phyloP scores from a whole-genome alignment of 2,329 filamentous ascomycete genomes.

The Exophiala calicioides region DNA sequence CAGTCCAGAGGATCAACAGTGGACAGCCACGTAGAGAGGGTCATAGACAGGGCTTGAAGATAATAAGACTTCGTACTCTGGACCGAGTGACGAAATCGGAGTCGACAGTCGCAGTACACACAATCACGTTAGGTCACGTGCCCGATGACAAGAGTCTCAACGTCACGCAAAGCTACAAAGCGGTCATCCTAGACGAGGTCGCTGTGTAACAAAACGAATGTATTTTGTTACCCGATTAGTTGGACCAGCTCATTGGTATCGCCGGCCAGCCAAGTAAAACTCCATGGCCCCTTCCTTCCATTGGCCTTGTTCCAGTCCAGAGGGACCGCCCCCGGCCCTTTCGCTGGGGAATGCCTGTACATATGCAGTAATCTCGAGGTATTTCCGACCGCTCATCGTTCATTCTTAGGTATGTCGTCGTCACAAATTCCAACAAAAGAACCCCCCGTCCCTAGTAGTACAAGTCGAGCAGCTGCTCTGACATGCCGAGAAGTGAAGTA shows the following conservation, averaged over 20 bases:
- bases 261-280: not conserved
- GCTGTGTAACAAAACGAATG: not conserved
- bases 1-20: no score
- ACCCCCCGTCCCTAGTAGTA: slow-evolving; percentile 24
- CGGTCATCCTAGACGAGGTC: no score
- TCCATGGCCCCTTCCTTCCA: not conserved
- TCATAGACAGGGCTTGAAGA: no score
- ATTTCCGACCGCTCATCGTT: slow-evolving; percentile 16
- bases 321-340: no score
- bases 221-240: not conserved
- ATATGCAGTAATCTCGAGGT: slow-evolving; percentile 17
- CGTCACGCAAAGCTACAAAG: no score
- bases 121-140: no score
- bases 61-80: no score
- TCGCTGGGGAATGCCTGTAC: slow-evolving; percentile 21
- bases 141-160: no score
- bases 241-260: not conserved
- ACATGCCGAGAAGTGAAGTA: slow-evolving; percentile 25
- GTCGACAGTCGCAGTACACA: no score
- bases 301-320: not conserved
- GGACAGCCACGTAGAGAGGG: no score
- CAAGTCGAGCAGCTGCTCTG: slow-evolving; percentile 24
- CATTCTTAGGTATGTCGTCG: slow-evolving; percentile 23
- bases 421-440: slow-evolving; percentile 12
- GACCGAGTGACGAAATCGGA: no score